These are phyloP conservation scores for Limonium bicolor DNA, from an alignment of 148 eudicot genomes.

Conservation along the genomic window DNA sequence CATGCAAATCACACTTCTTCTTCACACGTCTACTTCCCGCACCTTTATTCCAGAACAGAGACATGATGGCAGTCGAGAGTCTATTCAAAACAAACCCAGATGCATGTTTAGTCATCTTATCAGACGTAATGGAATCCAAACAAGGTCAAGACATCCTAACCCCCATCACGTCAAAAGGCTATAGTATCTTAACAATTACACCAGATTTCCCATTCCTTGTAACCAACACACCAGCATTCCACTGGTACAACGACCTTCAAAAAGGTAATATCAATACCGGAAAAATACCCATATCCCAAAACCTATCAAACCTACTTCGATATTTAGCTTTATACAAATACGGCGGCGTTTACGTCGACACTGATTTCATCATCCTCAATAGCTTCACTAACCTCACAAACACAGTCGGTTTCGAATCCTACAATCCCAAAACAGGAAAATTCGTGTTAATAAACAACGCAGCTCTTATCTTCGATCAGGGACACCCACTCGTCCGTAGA, in stretches of 20 bases:
- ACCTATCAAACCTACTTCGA: constrained; percentile 53
- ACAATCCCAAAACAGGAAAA: constrained; percentile 14
- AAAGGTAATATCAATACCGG: constrained; percentile 43
- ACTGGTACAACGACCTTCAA: constrained; percentile 39
- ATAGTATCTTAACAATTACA: constrained; percentile 13
- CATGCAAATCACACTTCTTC: constrained; percentile 29
- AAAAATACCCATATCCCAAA: constrained; percentile 44
- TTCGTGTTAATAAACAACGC: constrained; percentile 65
- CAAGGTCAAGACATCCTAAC: constrained; percentile 16
- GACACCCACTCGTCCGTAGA: constrained; percentile 33
- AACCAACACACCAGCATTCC: constrained; percentile 35
- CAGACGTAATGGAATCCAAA: constrained; percentile 43
- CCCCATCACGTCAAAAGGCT: constrained; percentile 25
- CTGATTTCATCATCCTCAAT: constrained; percentile 41
- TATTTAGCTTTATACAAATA: constrained; percentile 52
- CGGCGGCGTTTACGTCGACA: constrained; percentile 64
- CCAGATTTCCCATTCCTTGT: constrained; percentile 34
- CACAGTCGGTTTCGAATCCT: constrained; percentile 45
- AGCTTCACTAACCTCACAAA: constrained; percentile 33
- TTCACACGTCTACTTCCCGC: constrained; percentile 58
- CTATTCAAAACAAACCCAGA: constrained; percentile 42
- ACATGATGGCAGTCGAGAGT: constrained; percentile 32
- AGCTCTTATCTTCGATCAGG: constrained; percentile 42
- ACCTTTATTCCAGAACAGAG: constrained; percentile 23
- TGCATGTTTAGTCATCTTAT: constrained; percentile 44